Base-by-base conservation (phyloP, 106 monocot genomes). In the Phalaenopsis aphrodite region DNA sequence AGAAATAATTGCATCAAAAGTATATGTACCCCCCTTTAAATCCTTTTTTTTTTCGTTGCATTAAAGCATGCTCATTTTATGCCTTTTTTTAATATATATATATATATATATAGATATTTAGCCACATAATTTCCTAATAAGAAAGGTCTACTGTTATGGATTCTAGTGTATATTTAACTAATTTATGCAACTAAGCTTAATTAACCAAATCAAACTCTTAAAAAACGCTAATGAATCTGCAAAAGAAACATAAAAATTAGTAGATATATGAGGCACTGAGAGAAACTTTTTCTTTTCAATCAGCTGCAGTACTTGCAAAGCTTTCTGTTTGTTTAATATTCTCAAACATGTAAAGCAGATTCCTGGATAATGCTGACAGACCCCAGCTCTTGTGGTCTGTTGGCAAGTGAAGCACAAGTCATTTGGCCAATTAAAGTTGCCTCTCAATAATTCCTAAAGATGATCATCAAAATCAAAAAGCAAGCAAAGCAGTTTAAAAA, bases 361-460 rank as follows among this genome's bases (percentile, higher is more conserved):
- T 65, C 64, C 64, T 65, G 23, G 64, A 65, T 65, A 65, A 65
- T 65, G 64, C 64, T 65, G 19, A 65, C 21, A 65, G 64, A 24
- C 64, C 64, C 64, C 64, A 65, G 64, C 64, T 65, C 21, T 24
- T 21, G 21, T 65, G 64, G n/a, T 9, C 64, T 65, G 64, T 24
- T 65, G 19, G 19, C 23, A 21, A 65, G 19, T 65, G 64, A 65
- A 65, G 1, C 64, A 65, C 24, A 65, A 65, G 64, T 24, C 64
- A 65, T 65, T 65, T 65, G 23, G 64, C 23, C 11, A 52, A 52
- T 52, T 65, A 65, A 65, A 65, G 23, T 6, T 9, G 64, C 21
- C 64, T 24, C 64, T 65, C 64, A 65, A 65, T 65, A 65, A 65
- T 65, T 65, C 64, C 64, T 65, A 5, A 21, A 24, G 64, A 65